Base-by-base conservation (phyloP, 1,284 basidiomycete genomes). In the Puccinia horiana region DNA sequence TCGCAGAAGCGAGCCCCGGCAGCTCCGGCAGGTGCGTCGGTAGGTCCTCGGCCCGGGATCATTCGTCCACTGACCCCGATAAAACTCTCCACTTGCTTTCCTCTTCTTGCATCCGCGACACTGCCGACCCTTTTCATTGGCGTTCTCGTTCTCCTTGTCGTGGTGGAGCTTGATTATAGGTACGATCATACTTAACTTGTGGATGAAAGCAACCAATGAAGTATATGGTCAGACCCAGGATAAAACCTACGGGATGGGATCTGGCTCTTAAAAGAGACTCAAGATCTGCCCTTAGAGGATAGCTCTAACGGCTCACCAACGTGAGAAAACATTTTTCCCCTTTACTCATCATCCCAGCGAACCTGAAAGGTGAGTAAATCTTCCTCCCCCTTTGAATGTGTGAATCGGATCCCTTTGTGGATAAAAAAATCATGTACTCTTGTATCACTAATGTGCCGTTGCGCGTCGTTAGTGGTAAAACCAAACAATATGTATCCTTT, bases 21-120 rank as follows among this genome's bases (percentile, higher is more conserved):
- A 65, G 18, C 5, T 5, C 35, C 37, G 63, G 63, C 63, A 65
- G 20, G 63, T 65, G 63, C 63, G 63, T 20, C 63, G 63, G 63
- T 65, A 65, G 35, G 63, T 65, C 37, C 16, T 35, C 63, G 35
- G 63, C 37, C 23, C 63, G 35, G 35, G 63, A 42, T 65, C 63
- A 16, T 42, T 65, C 20, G 16, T 65, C 63, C 63, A 65, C 37
- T 42, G 37, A 9, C 18, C 63, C 63, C 63, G 63, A 35, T 65
- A 42, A 42, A 65, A 65, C 37, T 65, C 63, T 23, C 32, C 16
- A 37, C 11, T 40, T 29, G 37, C 63, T 65, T 65, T 65, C 63
- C 63, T 65, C 63, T 65, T 65, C 63, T 65, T 65, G 20, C 63
- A 65, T 40, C 32, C 37, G 18, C 63, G 63, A 65, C 63, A 65